These are phyloP conservation scores for Acacia pycnantha DNA, from an alignment of 331 rosid genomes.

Conservation along the genomic window DNA sequence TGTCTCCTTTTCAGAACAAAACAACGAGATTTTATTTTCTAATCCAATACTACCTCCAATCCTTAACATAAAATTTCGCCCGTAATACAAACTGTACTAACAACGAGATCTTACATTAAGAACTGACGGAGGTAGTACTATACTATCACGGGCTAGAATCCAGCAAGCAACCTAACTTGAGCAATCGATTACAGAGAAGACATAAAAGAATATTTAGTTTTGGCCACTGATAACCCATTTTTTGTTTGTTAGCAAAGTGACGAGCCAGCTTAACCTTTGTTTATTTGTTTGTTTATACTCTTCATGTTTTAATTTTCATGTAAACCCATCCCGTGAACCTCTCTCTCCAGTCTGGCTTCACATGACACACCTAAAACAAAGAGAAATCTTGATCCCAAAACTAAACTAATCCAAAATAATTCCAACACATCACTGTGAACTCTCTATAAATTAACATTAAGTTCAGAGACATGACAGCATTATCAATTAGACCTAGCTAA, in stretches of 20 bases:
- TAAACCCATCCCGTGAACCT: slow-evolving; percentile 36
- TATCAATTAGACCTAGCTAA: not conserved
- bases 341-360: slow-evolving; percentile 30
- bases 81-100: too few species aligned
- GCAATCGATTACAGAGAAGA: not conserved
- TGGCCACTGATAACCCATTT: not conserved
- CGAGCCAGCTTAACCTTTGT: not conserved
- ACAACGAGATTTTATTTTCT: too few species aligned
- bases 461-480: not conserved
- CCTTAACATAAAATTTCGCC: too few species aligned
- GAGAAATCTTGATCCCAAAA: not conserved
- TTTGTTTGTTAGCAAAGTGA: slow-evolving; percentile 16
- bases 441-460: slow-evolving; percentile 1
- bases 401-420: slow-evolving; percentile 14
- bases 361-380: slow-evolving; percentile 37
- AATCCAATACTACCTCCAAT: too few species aligned
- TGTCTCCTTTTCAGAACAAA: too few species aligned
- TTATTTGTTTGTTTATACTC: not conserved
- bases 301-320: not conserved
- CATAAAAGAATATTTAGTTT: not conserved
- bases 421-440: slow-evolving; percentile 5
- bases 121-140: too few species aligned
- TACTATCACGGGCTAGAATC: not conserved
- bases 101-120: too few species aligned
- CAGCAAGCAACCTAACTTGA: not conserved